Base-by-base conservation (phyloP, 148 eudicot species). In the Dysphania ambrosioides region DNA sequence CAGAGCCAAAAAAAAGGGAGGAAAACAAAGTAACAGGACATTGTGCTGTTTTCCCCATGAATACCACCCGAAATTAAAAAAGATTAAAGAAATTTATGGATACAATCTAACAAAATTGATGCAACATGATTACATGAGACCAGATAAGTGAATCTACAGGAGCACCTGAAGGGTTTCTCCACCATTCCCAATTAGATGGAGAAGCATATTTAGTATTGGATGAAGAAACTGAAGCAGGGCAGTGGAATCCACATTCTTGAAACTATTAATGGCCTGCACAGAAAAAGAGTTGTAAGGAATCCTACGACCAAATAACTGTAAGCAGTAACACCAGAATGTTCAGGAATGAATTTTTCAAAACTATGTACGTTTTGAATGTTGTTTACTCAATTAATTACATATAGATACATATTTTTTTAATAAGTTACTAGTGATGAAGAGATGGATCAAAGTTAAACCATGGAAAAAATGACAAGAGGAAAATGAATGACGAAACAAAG, bases 151-250 rank as follows among this genome's bases (percentile, higher is more conserved):
- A 61, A 47, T 69, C 34, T 24, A 66, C 23, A 51, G 62, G 67
- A 67, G 68, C 74, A 93, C 99, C 96, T 95, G 99, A 64, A 95
- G 92, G 55, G 99, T 95, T 91, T 95, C 99, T 74, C 99, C 99
- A 75, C 97, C 97, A 84, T 92, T 95, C 47, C 99, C 99, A 82
- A 95, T 95, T 69, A 95, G 91, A 79, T 92, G 99, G 76, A 95
- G 99, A 83, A 95, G 99, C 99, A 95, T 95, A 85, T 92, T 95
- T 74, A 92, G 80, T 71, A 89, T 88, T 62, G 99, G 97, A 76
- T 95, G 97, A 86, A 95, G 99, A 87, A 95, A 95, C 89, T 95
- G 99, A 81, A 95, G 96, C 84, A 95, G 75, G 78, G 96, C 97
- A 73, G 97, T 92, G 26, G 99, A 95, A 83, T 95, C 99, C 31